A percentile compares a stretch with the other conserved stretches of the same genome.
phyloP scores from a whole-genome alignment of 768 basidiomycete genomes.

The Xanthoconium purpureum region DNA sequence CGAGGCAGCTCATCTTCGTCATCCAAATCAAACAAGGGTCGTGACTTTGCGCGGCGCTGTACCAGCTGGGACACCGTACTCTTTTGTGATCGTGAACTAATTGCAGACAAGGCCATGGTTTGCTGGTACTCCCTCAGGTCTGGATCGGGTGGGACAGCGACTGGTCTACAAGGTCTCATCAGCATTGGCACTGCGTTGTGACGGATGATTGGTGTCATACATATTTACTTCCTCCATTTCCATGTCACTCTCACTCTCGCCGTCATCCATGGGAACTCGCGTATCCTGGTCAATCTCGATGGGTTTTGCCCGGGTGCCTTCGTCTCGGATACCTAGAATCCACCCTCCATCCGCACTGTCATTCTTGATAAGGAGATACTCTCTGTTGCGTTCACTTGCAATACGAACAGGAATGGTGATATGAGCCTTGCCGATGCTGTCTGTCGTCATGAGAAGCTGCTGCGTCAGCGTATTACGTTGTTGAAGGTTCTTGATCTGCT shows the following conservation, averaged over 20 bases:
- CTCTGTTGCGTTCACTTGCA: constrained; percentile 90
- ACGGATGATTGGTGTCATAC: constrained; percentile 39
- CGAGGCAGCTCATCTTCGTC: constrained; percentile 42
- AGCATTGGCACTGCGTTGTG: neutral
- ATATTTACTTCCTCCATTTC: constrained; percentile 84
- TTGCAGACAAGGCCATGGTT: constrained; percentile 58
- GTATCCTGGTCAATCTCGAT: constrained; percentile 80
- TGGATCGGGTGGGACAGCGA: constrained; percentile 42
- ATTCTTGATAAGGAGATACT: constrained; percentile 95
- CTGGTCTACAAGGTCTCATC: constrained; percentile 28
- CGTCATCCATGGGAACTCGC: constrained; percentile 33
- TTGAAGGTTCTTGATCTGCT: constrained; percentile 88
- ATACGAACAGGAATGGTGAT: constrained; percentile 90
- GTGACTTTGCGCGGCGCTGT: constrained; percentile 35
- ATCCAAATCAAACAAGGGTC: constrained; percentile 53
- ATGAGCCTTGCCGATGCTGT: constrained; percentile 86
- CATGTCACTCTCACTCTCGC: constrained; percentile 48
- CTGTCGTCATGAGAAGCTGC: constrained; percentile 87
- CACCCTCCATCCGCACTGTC: constrained; percentile 86
- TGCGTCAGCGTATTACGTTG: constrained; percentile 92
- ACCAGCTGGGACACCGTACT: constrained; percentile 26
- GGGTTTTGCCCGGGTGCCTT: constrained; percentile 80
- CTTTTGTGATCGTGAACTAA: constrained; percentile 46
- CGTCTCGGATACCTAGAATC: constrained; percentile 88
- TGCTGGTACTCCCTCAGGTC: constrained; percentile 64